A percentile compares a stretch with the other conserved stretches of the same genome.
These are phyloP conservation scores for Epichloe aotearoae DNA, from an alignment of 2,329 filamentous ascomycete species.

Conservation along the genomic window DNA sequence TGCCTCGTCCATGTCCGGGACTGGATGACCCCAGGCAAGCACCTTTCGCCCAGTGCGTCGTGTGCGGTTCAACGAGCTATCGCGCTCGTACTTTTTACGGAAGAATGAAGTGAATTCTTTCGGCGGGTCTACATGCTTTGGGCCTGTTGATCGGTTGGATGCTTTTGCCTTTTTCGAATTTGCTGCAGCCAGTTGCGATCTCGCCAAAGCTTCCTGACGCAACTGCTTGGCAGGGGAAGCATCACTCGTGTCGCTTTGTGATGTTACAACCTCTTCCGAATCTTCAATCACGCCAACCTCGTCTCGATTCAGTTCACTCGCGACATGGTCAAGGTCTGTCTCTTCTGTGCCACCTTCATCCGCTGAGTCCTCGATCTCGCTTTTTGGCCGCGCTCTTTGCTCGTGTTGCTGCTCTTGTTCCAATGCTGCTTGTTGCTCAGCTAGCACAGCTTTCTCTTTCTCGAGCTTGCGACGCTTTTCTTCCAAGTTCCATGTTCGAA, in stretches of 20 bases:
- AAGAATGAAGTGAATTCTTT: conserved; percentile 82
- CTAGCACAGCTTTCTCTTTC: conserved; percentile 43
- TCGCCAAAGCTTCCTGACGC: conserved; percentile 53
- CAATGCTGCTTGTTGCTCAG: conserved; percentile 10
- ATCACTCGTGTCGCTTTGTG: conserved; percentile 45
- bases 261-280: conserved; percentile 13
- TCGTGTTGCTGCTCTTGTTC: conserved; percentile 25
- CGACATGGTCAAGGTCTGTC: conserved; percentile 6
- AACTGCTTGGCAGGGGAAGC: conserved; percentile 51
- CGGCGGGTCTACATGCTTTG: conserved; percentile 24
- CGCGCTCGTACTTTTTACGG: conserved; percentile 67
- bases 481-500: conserved; percentile 74
- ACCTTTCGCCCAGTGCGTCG: conserved; percentile 57
- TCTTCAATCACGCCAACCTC: conserved; percentile 22
- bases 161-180: conserved; percentile 19
- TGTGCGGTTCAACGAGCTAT: conserved; percentile 60
- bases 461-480: conserved; percentile 73
- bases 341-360: conserved; percentile 23
- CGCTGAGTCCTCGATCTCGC: conserved; percentile 16
- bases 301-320: conserved; percentile 7
- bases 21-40: conserved; percentile 66
- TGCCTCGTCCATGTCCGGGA: conserved; percentile 57
- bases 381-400: conserved; percentile 8
- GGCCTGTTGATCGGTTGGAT: conserved; percentile 12
- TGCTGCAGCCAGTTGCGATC: conserved; percentile 30